Percentiles rank a stretch among this genome's conserved stretches.
These are phyloP conservation scores for Volvariella volvacea DNA, from an alignment of 1,284 basidiomycete species.

Conservation along the genomic window DNA sequence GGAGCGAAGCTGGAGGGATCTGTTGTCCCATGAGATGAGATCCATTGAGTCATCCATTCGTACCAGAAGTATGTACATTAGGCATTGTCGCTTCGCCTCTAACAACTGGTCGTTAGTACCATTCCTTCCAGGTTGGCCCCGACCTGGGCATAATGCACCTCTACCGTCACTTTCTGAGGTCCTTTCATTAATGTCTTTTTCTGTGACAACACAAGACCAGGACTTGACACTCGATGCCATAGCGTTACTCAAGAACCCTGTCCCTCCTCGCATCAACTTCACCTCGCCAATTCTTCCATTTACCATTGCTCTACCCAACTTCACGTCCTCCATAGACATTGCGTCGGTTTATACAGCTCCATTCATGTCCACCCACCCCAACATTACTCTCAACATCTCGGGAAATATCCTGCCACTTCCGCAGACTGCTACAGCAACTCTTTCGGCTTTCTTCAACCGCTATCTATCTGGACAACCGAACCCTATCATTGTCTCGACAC, in stretches of 20 bases:
- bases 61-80: constrained; percentile 42
- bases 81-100: constrained; percentile 4
- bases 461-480: constrained; percentile 54
- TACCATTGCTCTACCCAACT: constrained; percentile 40
- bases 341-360: constrained; percentile 48
- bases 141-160: constrained; percentile 42
- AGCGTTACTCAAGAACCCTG: constrained; percentile 56
- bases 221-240: constrained; percentile 42
- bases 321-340: constrained; percentile 32
- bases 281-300: constrained; percentile 55
- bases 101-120: constrained; percentile 40
- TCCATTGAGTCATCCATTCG: constrained; percentile 39
- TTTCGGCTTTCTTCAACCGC: constrained; percentile 55
- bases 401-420: constrained; percentile 57
- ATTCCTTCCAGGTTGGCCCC: constrained; percentile 55
- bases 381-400: constrained; percentile 50
- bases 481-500: constrained; percentile 49
- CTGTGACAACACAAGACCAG: constrained; percentile 38
- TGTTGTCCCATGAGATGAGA: constrained; percentile 32
- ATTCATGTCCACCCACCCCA: constrained; percentile 57
- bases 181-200: constrained; percentile 52
- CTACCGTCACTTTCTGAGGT: constrained; percentile 53
- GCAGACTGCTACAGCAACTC: constrained; percentile 32
- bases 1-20: constrained; percentile 43
- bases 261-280: constrained; percentile 39